Evolutionary conservation across 257 asterid genomes (phyloP), one percentile per base, ranked within the genome.

Genomic region (Catharanthus roseus): DNA sequence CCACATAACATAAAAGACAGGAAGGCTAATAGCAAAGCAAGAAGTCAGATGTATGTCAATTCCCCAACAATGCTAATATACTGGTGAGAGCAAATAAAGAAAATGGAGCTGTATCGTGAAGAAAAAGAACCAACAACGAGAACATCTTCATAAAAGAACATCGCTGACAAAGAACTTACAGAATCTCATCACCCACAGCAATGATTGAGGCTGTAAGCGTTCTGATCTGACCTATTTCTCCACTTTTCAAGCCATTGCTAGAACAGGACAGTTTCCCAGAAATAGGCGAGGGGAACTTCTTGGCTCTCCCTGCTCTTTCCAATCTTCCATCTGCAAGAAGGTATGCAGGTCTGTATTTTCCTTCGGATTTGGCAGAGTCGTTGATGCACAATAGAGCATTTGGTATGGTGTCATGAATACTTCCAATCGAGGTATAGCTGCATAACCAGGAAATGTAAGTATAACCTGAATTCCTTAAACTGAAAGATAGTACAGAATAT

Each of bases 381-480:
- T 77, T 80, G 64, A 38, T 57, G 82, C 83, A 79, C 80, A 93
- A 78, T 65, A 83, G 77, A 54, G 86, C 88, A 72, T 93, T 93
- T 47, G 96, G 99, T 77, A 91, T 88, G 15, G 99, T 91, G 70
- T 93, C 96, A 47, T 93, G 96, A 81, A 93, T 88, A 84, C 99
- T 93, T 72, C 99, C 97, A 50, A 93, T 87, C 70, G 99, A 93
- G 64, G 99, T 93, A 72, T 93, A 93, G 64, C 97, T 93, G 90
- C 83, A 80, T 61, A 51, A 23, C 33, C 63, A 78, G 65, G 38
- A 74, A 71, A 78, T 65, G 33, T 72, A 71, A 54, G 63, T 44
- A 51, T 71, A 38, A 38, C 3, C 26, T 23, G 73, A 69, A 67
- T 53, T n/a, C 39, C 56, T 54, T 57, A 68, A 31, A 26, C 19